phyloP scores from a whole-genome alignment of 257 asterid species.

The Anisodus acutangulus region DNA sequence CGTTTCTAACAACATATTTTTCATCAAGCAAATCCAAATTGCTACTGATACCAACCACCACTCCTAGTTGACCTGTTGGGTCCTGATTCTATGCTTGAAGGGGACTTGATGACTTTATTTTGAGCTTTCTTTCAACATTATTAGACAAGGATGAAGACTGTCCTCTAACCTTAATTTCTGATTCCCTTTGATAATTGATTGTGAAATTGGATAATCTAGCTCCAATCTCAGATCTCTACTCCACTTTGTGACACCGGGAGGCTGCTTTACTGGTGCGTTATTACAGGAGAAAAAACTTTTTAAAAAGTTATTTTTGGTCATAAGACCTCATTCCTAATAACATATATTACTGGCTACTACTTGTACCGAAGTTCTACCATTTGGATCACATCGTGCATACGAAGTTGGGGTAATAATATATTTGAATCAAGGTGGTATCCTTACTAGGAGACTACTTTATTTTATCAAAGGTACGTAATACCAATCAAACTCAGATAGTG shows the following conservation, averaged over 20 bases:
- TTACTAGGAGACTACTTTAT: not conserved
- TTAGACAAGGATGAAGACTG: constrained; percentile 65
- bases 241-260: not conserved
- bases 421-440: constrained; percentile 12
- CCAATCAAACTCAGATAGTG: not conserved
- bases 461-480: not conserved
- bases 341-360: not conserved
- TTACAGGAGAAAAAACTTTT: not conserved
- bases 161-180: constrained; percentile 30
- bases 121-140: constrained; percentile 79
- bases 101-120: constrained; percentile 81
- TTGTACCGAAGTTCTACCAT: not conserved
- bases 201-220: not conserved
- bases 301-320: constrained; percentile 14
- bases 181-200: not conserved
- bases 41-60: too few species aligned
- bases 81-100: constrained; percentile 85
- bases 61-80: too few species aligned
- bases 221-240: not conserved
- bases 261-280: not conserved
- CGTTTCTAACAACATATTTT: too few species aligned
- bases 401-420: constrained; percentile 16
- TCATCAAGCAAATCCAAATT: too few species aligned
- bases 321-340: not conserved
- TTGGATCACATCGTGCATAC: constrained; percentile 2